Evolutionary conservation across 805 yeast species (phyloP), one percentile per base, ranked within the genome.

Genomic region (Metschnikowia lunata): DNA sequence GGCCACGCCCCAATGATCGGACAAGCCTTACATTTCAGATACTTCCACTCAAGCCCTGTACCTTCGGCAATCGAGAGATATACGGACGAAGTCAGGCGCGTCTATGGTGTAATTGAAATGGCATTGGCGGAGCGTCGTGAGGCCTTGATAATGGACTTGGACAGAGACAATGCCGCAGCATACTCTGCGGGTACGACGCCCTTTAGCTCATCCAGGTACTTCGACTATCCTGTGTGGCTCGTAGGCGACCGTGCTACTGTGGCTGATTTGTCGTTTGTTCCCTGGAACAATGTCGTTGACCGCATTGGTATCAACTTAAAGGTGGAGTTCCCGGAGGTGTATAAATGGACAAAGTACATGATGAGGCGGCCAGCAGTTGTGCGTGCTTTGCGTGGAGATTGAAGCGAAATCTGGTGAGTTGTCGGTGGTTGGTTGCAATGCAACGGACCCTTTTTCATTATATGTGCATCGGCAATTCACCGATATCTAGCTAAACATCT

Each of bases 1-100:
- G 97, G 98, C 7, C 97, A 89, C 62, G 96, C 97, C 0, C 97
- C 97, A n/a, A 90, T 90, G 96, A 86, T 90, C 56, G 97, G 97
- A 14, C 97, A 90, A 66, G 97, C 97, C 8, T 74, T 91, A 55
- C 97, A 91, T 69, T 91, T 90, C 70, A 76, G 90, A 58, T 88
- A 87, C 62, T 88, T 90, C 73, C 97, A 90, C 62, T 78, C 90
- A 7, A 83, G 83, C 48, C 82, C 82, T 42, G 88, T 90, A 2
- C 88, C 91, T 14, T 79, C 88, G 46, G 97, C 97, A 0, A 87
- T 90, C 15, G 96, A 88, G 55, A 72, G 97, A 59, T 90, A 89
- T 61, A 83, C 87, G 1, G 95, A 86, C 56, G 98, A 90, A 67
- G 97, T 90, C 23, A 75, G 96, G 57, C 73, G 98, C 51, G 96